phyloP scores from a whole-genome alignment of 768 basidiomycete genomes.

The Thelephora aurantiotincta region DNA sequence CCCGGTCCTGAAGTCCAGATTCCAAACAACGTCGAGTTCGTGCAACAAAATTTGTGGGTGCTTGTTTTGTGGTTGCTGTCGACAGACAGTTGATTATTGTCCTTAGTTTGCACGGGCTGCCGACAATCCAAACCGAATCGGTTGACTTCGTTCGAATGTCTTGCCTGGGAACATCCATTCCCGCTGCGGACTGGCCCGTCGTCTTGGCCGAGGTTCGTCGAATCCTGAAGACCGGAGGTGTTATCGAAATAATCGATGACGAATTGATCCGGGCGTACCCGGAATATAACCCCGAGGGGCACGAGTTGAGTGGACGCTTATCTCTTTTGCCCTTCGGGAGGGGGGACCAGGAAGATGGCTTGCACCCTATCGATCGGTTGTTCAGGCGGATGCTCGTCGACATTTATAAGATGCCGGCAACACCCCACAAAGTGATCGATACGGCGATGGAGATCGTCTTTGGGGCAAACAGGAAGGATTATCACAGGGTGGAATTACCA shows the following conservation, averaged over 20 bases:
- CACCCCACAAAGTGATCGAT: no score
- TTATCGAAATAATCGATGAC: conserved; percentile 66
- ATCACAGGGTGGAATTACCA: no score
- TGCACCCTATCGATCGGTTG: no score
- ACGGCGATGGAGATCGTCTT: no score
- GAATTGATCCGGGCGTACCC: conserved; percentile 49
- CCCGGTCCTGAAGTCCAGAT: conserved; percentile 9
- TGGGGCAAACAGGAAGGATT: no score
- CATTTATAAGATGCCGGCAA: no score
- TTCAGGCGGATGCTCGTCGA: no score
- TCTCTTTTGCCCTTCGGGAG: no score
- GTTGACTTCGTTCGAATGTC: conserved; percentile 71
- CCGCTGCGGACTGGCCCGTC: conserved; percentile 41
- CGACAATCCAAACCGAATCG: conserved; percentile 37
- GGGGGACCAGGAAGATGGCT: no score
- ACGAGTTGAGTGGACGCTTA: neutral
- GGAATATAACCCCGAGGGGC: conserved; percentile 7
- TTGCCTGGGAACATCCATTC: conserved; percentile 48
- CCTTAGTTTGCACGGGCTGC: conserved; percentile 41
- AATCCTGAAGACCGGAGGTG: conserved; percentile 44
- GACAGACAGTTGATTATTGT: conserved; percentile 3
- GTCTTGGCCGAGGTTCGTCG: conserved; percentile 49
- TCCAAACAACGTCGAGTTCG: conserved; percentile 33
- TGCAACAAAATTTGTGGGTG: conserved; percentile 57
- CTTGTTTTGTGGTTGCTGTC: neutral